Conservation (phyloP, 2,329 filamentous ascomycete species). For the Colletotrichum tanaceti region DNA sequence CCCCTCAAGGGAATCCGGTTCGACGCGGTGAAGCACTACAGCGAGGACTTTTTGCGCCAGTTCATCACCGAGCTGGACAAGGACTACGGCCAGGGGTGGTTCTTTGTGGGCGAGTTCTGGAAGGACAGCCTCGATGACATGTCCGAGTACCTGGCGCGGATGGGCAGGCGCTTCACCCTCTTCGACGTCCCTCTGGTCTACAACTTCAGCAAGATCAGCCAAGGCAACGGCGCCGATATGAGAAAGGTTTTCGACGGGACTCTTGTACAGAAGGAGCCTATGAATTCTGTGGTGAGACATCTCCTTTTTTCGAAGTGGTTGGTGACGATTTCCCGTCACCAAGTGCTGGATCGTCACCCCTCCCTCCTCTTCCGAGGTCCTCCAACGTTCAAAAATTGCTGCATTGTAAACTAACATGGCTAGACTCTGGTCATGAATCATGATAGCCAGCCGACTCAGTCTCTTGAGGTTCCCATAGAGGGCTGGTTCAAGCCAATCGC, state of each 20-base stretch:
- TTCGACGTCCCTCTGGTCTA: conserved; percentile 78
- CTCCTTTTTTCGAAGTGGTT: no score
- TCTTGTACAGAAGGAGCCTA: conserved; percentile 59
- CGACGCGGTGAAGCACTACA: conserved; percentile 80
- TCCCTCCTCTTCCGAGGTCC: no score
- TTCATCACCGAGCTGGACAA: conserved; percentile 70
- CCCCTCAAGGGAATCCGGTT: conserved; percentile 74
- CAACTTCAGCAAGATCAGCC: conserved; percentile 72
- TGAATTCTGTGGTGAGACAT: conserved; percentile 50
- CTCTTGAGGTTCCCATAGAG: conserved; percentile 66
- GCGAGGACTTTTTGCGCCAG: conserved; percentile 72
- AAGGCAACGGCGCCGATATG: conserved; percentile 67
- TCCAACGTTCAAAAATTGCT: background rate
- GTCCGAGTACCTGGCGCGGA: conserved; percentile 50
- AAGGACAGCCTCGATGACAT: conserved; percentile 52
- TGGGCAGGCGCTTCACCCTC: conserved; percentile 68
- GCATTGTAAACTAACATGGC: background rate
- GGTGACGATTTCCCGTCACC: no score
- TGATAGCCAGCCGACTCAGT: conserved; percentile 66
- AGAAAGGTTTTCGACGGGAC: conserved; percentile 72
- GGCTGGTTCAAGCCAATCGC: conserved; percentile 78
- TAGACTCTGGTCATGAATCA: conserved; percentile 78
- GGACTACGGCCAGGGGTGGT: conserved; percentile 52
- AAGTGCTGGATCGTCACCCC: no score
- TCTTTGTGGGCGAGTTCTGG: conserved; percentile 55